Evolutionary conservation across 306 rosid genomes (phyloP), one percentile per base, ranked within the genome.

Genomic region (Sechiopsis laciniata): DNA sequence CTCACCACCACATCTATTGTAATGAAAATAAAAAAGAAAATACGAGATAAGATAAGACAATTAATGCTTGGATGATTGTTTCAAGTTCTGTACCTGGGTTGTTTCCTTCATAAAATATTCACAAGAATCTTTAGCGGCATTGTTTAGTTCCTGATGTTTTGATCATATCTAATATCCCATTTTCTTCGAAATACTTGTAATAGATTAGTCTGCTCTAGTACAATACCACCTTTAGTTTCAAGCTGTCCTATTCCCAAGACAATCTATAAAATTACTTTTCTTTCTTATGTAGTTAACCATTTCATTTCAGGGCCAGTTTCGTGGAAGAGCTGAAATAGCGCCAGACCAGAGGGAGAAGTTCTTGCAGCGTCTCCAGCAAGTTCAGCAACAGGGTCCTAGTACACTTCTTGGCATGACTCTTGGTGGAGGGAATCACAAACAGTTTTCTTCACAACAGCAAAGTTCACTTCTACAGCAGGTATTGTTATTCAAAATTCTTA

Each of bases 291-390:
- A 65, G 52, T 83, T 71, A 21, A 68, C 82, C 53, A 62, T 75
- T 68, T 80, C 45, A 32, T 73, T 78, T 80, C 84, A 85, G 90
- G 94, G 91, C 4, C 89, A 87, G 75, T 79, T 88, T 84, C 98
- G 97, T 70, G 94, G 86, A 80, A 94, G 98, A 86, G 85, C 97
- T 81, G 98, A 94, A 85, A 85, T 90, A 60, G 90, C 96, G 70
- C 98, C 98, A 20, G 98, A 94, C 84, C 96, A 86, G 77, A 85
- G 97, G 80, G 98, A 94, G 84, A 94, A 94, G 56, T 94, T 84
- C 87, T 79, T 94, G 90, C 98, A 94, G 83, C 86, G 88, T 79
- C 87, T 82, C 70, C 97, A 94, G 77, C 97, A 94, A 82, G 96
- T 94, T 78, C 97, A 91, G 86, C 97, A 89, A 80, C 97, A 92